Percentiles rank a stretch among this genome's conserved stretches.
Evolutionary conservation across 2,329 filamentous ascomycete species (phyloP).

Genomic region (Diaporthe citri): DNA sequence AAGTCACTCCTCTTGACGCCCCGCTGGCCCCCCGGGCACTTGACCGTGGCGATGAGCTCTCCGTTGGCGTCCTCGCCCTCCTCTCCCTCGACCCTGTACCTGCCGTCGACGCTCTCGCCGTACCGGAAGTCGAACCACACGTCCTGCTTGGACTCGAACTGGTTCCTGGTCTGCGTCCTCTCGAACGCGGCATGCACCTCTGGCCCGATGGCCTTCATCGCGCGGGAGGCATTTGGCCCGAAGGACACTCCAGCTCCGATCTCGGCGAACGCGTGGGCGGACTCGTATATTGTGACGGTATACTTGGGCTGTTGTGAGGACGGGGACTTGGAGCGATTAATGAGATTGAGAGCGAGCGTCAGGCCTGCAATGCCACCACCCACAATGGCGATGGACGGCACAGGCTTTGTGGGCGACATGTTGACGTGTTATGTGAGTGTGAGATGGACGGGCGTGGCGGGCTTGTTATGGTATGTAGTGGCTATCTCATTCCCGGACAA

Average conservation of each 20-base stretch:
- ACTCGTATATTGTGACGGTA: conserved; percentile 64
- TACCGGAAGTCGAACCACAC: conserved; percentile 48
- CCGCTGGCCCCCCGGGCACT: conserved; percentile 41
- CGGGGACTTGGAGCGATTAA: conserved; percentile 46
- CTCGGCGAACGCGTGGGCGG: conserved; percentile 65
- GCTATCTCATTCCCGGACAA: neutral
- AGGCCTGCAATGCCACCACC: conserved; percentile 72
- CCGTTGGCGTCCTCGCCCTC: conserved; percentile 34
- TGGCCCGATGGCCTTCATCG: conserved; percentile 46
- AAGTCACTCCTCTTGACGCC: conserved; percentile 46
- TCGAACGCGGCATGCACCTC: conserved; percentile 46
- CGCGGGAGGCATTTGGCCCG: conserved; percentile 58
- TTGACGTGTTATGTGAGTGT: neutral
- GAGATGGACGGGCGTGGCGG: neutral
- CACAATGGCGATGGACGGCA: conserved; percentile 62
- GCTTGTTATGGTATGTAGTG: neutral
- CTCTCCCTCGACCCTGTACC: conserved; percentile 37
- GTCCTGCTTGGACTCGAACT: conserved; percentile 41
- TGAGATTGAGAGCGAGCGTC: conserved; percentile 56
- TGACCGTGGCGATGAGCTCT: conserved; percentile 38
- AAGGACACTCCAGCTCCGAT: conserved; percentile 71
- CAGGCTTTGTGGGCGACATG: neutral
- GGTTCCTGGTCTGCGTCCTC: conserved; percentile 47
- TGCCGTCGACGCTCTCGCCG: conserved; percentile 42
- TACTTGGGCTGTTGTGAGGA: conserved; percentile 23